Evolutionary conservation across 2,329 filamentous ascomycete species (phyloP).

Genomic region (Zopfia rhizophila): DNA sequence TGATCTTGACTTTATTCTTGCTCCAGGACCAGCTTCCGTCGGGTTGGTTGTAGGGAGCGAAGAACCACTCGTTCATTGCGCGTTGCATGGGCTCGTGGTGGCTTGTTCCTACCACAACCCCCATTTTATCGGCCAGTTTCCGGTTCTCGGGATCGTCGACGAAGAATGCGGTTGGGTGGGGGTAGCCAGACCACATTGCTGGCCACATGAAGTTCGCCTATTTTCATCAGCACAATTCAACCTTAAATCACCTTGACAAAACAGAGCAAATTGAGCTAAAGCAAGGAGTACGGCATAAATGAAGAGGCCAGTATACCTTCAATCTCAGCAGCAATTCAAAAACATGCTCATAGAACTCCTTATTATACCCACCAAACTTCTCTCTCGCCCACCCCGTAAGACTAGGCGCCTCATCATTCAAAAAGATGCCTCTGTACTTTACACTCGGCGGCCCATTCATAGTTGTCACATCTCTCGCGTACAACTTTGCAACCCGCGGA

Average conservation of each 20-base stretch:
- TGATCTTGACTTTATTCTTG: constrained; percentile 18
- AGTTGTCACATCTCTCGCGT: constrained; percentile 11
- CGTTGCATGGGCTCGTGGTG: constrained; percentile 32
- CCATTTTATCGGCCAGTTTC: constrained; percentile 27
- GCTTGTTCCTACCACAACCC: constrained; percentile 30
- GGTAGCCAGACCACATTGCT: constrained; percentile 31
- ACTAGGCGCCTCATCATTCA: constrained; percentile 26
- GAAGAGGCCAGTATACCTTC: constrained; percentile 9
- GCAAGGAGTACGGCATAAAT: no score
- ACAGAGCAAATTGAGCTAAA: no score
- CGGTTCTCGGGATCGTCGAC: constrained; percentile 29
- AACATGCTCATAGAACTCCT: constrained; percentile 20
- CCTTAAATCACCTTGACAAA: no score
- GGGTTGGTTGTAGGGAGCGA: not conserved
- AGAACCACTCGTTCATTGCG: constrained; percentile 29
- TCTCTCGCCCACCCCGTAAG: constrained; percentile 3
- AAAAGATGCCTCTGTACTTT: constrained; percentile 26
- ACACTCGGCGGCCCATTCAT: constrained; percentile 20
- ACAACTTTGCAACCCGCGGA: constrained; percentile 13
- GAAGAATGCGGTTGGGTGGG: constrained; percentile 28
- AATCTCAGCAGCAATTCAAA: constrained; percentile 25
- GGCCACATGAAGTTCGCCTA: constrained; percentile 32
- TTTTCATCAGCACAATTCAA: no score
- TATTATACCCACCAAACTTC: constrained; percentile 12
- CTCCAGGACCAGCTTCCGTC: constrained; percentile 18